phyloP scores from a whole-genome alignment of 495 filamentous ascomycete species.

The Astrothelium subdiscretum region DNA sequence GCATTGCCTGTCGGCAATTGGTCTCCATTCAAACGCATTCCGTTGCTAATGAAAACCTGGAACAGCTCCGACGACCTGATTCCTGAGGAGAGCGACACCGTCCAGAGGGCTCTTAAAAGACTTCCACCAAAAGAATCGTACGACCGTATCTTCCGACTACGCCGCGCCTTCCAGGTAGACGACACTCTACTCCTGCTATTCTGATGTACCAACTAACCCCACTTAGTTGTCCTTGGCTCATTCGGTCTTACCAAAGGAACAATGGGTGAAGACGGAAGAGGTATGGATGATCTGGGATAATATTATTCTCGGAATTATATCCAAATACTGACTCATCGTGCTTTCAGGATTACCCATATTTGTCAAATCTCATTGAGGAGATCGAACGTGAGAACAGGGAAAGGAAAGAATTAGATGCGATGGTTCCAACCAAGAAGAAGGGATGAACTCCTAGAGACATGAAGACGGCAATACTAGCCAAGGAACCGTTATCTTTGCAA shows the following conservation, averaged over 20 bases:
- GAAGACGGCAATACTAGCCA: neutral
- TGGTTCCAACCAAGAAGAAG: slow-evolving; percentile 43
- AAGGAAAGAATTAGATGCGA: slow-evolving; percentile 67
- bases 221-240: slow-evolving; percentile 68
- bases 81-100: slow-evolving; percentile 73
- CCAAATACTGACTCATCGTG: neutral
- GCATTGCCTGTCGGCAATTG: neutral
- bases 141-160: slow-evolving; percentile 92
- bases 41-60: slow-evolving; percentile 12
- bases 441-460: neutral
- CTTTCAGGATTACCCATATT: slow-evolving; percentile 62
- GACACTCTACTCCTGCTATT: neutral
- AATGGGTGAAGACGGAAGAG: slow-evolving; percentile 69
- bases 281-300: slow-evolving; percentile 35
- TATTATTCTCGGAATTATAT: neutral
- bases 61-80: slow-evolving; percentile 84
- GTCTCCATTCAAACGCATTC: neutral
- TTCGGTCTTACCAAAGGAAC: slow-evolving; percentile 66
- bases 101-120: slow-evolving; percentile 79
- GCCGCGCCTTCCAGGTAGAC: slow-evolving; percentile 81
- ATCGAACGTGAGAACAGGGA: slow-evolving; percentile 75
- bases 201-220: slow-evolving; percentile 19
- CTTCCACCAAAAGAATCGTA: slow-evolving; percentile 82
- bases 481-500: neutral
- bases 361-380: slow-evolving; percentile 69